Conservation (phyloP, 1,284 basidiomycete species). For the Ceratobasidium sp. region DNA sequence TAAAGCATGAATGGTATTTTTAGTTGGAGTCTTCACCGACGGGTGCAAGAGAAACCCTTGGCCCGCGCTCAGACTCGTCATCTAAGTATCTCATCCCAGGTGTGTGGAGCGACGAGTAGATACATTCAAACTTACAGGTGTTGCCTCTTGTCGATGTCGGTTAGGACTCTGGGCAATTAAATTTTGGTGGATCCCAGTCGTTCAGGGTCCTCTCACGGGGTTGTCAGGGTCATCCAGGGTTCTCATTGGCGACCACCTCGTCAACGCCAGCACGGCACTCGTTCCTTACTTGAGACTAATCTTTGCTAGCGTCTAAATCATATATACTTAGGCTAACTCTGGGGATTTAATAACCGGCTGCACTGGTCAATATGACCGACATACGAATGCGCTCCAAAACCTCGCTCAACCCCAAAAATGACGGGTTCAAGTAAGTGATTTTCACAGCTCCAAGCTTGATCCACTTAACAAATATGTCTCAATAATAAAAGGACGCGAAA, state of each 20-base stretch:
- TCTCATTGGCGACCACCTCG: slow-evolving; percentile 28
- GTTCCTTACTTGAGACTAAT: background rate
- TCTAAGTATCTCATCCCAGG: slow-evolving; percentile 74
- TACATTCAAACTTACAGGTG: background rate
- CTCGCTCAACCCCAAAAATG: slow-evolving; percentile 12
- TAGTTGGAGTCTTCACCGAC: slow-evolving; percentile 66
- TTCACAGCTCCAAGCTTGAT: background rate
- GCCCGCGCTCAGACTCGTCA: slow-evolving; percentile 79
- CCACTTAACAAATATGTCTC: background rate
- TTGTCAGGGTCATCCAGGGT: background rate
- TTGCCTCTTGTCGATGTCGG: background rate
- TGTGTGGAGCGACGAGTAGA: slow-evolving; percentile 27
- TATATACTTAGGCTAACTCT: background rate
- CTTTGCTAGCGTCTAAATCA: background rate
- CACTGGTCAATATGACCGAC: slow-evolving; percentile 15
- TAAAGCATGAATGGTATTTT: slow-evolving; percentile 88
- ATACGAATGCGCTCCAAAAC: slow-evolving; percentile 32
- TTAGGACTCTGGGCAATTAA: slow-evolving; percentile 12
- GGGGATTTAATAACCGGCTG: background rate
- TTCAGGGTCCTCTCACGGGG: slow-evolving; percentile 18
- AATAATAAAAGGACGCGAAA: slow-evolving; percentile 10
- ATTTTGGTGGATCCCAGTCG: slow-evolving; percentile 22
- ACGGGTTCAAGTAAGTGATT: slow-evolving; percentile 24
- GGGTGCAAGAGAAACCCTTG: slow-evolving; percentile 64
- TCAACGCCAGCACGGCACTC: slow-evolving; percentile 35